Evolutionary conservation across 106 monocot genomes (phyloP), one percentile per base, ranked within the genome.

Genomic region (Vanilla planifolia): DNA sequence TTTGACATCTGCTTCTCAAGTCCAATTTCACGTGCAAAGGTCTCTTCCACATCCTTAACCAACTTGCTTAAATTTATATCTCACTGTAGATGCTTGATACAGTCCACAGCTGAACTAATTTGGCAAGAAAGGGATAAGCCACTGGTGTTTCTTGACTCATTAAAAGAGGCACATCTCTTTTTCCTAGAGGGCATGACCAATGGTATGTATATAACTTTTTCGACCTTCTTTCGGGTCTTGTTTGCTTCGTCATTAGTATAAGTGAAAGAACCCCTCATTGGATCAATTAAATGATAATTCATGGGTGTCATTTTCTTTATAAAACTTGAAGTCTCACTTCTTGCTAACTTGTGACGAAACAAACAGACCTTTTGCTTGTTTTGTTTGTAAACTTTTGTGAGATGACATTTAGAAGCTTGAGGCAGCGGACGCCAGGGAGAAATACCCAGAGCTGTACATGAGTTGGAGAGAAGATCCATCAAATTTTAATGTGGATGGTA

Each of bases 101-200:
- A 89, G 89, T 73, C 77, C 34, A 85, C 85, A 59, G 85, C 89
- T 50, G 84, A 89, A 69, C 6, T 89, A 2, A 72, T 89, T 60
- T 89, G 89, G 84, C 40, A 47, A 21, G 89, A 64, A 30, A 84
- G 63, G 67, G 64, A 89, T 19, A 40, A 85, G 48, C 81, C 77
- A 5, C 61, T 85, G 42, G 58, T 78, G 62, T 89, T 80, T 61
- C 80, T 89, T 53, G 80, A 89, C 66, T 81, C 89, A 0, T 67
- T 89, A 63, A 81, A 89, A 68, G 89, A 89, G 55, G 80, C 81
- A 28, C 84, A 89, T 45, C 67, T 85, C 29, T 89, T 85, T 56
- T 89, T 89, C 67, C 48, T 89, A 1, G 89, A 89, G 61, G 89
- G 84, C 45, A 89, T 89, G 89, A 89, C 71, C 52, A 89, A 89